phyloP scores from a whole-genome alignment of 352 stramenopile genomes.

The Globisporangium rhizosaccharum region DNA sequence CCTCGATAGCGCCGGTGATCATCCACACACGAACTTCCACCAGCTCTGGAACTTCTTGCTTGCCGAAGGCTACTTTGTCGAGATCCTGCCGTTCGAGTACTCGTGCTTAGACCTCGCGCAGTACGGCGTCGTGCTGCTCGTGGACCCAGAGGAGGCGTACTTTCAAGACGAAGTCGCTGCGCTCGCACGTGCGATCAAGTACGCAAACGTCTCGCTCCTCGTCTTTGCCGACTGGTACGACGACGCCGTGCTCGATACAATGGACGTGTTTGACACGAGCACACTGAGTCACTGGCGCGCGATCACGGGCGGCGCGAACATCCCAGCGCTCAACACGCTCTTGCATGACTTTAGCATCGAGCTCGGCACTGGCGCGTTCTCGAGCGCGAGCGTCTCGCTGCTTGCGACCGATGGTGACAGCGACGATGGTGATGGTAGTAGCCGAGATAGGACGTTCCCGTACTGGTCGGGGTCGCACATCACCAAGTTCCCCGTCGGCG shows the following conservation, averaged over 20 bases:
- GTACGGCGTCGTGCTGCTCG: slow-evolving; percentile 76
- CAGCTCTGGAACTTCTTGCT: slow-evolving; percentile 74
- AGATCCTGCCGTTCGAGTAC: slow-evolving; percentile 78
- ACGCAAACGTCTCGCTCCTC: slow-evolving; percentile 62
- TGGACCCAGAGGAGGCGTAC: slow-evolving; percentile 81
- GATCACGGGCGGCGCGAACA: slow-evolving; percentile 72
- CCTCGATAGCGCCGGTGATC: slow-evolving; percentile 74
- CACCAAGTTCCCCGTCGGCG: slow-evolving; percentile 58
- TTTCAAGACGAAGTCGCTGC: slow-evolving; percentile 58
- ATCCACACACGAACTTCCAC: slow-evolving; percentile 85
- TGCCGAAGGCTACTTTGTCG: slow-evolving; percentile 61
- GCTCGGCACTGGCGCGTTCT: slow-evolving; percentile 52
- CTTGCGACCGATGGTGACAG: slow-evolving; percentile 21
- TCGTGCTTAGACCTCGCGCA: slow-evolving; percentile 58
- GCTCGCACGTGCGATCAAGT: slow-evolving; percentile 53
- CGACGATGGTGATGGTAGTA: slow-evolving; percentile 12
- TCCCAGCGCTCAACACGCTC: slow-evolving; percentile 67
- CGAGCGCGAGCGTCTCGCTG: slow-evolving; percentile 41
- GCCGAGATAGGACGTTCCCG: slow-evolving; percentile 22
- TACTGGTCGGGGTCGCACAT: slow-evolving; percentile 65
- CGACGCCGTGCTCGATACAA: slow-evolving; percentile 40
- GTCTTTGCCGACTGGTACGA: slow-evolving; percentile 84
- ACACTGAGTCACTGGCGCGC: slow-evolving; percentile 76
- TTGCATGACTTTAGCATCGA: slow-evolving; percentile 62
- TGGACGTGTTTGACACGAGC: slow-evolving; percentile 80